Evolutionary conservation across 164 flowering plant species (phyloP).

Genomic region (Saururus chinensis): DNA sequence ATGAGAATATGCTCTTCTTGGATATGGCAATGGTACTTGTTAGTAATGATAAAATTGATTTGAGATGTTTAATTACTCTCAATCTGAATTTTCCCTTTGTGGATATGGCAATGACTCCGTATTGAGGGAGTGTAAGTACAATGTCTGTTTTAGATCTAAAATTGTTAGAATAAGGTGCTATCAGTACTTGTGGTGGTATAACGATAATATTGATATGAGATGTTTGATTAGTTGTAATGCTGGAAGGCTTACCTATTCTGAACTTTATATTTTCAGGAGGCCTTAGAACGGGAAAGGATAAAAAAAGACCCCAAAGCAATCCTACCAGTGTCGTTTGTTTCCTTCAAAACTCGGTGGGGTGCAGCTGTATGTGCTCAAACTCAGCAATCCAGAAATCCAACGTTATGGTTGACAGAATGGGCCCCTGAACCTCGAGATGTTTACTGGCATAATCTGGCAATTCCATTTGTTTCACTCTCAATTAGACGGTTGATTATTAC

Average conservation of each 20-base stretch:
- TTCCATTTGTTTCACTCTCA: conserved; percentile 68
- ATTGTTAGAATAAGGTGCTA: no score
- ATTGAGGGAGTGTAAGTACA: no score
- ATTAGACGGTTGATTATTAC: conserved; percentile 56
- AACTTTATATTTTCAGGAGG: conserved; percentile 29
- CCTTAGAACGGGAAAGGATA: conserved; percentile 36
- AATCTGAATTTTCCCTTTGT: no score
- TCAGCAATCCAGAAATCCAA: conserved; percentile 79
- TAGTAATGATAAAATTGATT: no score
- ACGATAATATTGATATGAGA: not conserved
- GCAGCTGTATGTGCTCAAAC: conserved; percentile 98
- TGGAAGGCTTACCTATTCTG: not conserved
- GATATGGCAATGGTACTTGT: no score
- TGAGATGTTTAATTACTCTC: no score
- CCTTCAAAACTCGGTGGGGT: conserved; percentile 78
- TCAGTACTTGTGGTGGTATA: not conserved
- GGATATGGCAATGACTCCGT: no score
- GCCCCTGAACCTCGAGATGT: conserved; percentile 93
- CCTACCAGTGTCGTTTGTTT: conserved; percentile 92
- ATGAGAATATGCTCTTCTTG: no score
- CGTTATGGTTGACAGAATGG: conserved; percentile 86
- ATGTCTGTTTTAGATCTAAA: no score
- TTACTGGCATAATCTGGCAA: conserved; percentile 77
- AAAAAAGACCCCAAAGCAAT: conserved; percentile 36
- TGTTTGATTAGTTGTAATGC: not conserved